These are phyloP conservation scores for Lasiodiplodia sp. DNA, from an alignment of 2,329 filamentous ascomycete species.

Conservation along the genomic window DNA sequence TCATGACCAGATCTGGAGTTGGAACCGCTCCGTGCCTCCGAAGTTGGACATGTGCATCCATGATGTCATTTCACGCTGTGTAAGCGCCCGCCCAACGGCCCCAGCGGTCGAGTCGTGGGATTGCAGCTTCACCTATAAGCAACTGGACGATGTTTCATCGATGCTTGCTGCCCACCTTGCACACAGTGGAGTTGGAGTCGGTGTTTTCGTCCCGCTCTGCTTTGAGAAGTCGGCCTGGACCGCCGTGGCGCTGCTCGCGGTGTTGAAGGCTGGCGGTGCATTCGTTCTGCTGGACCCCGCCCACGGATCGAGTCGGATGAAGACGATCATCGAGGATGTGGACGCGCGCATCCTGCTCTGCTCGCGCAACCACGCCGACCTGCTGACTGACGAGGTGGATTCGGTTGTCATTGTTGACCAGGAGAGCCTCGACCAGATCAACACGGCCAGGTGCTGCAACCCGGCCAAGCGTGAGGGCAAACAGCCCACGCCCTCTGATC, in stretches of 20 bases:
- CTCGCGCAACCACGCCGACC: conserved; percentile 53
- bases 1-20: conserved; percentile 8
- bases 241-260: conserved; percentile 45
- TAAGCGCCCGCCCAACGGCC: conserved; percentile 35
- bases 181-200: conserved; percentile 40
- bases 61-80: not conserved
- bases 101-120: conserved; percentile 45
- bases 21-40: conserved; percentile 16
- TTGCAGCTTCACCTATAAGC: conserved; percentile 42
- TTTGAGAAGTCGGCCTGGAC: conserved; percentile 49
- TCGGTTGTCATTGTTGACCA: conserved; percentile 56
- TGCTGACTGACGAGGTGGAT: conserved; percentile 54
- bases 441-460: conserved; percentile 51
- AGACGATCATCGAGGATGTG: not conserved
- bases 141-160: conserved; percentile 40
- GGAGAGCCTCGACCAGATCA: conserved; percentile 52
- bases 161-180: conserved; percentile 42
- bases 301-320: conserved; percentile 50
- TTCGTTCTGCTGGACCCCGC: conserved; percentile 10
- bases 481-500: conserved; percentile 29
- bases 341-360: conserved; percentile 42
- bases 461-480: conserved; percentile 43
- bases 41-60: conserved; percentile 33
- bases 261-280: conserved; percentile 44
- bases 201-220: conserved; percentile 46